Base-by-base conservation (phyloP, 805 yeast genomes). In the Candida easanensis region DNA sequence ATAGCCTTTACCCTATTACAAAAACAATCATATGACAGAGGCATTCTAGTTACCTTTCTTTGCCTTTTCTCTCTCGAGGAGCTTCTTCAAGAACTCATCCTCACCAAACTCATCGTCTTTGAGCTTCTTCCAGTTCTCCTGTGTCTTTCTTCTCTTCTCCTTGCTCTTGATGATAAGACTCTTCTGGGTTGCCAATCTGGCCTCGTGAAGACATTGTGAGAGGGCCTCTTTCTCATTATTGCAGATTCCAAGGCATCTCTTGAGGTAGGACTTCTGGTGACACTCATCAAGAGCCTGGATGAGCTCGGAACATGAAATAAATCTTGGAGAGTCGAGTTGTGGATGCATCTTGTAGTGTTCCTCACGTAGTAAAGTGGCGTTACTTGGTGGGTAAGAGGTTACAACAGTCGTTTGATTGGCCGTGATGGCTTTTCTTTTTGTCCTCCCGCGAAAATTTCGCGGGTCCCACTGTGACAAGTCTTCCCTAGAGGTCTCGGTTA, bases 221-320 rank as follows among this genome's bases (percentile, higher is more conserved):
- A 93, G 71, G 39, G 85, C 90, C 49, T 84, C 87, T 57, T 89
- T 89, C 55, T 84, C 82, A 41, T 81, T 80, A 64, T 88, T 88
- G 66, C 99, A 91, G 46, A 77, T 71, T 21, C 98, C 98, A 52
- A 88, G 69, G 7, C 86, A 81, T 60, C 85, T 79, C 51, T 77
- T 74, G 46, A 84, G 53, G 52, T 81, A 84, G 42, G 81, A 84
- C 42, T 73, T 73, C 45, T 79, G 74, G 57, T 90, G 97, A 61
- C 99, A 91, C 60, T 87, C 83, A 56, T 91, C 96, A 5, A 91
- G 74, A 0, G 95, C 97, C 48, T 83, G 82, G 62, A 93, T 88
- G 32, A 88, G 74, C 48, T 83, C 86, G 40, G 77, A 80, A 63
- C 99, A 91, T 16, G 84, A 66, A 43, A 62, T 62, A 52, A 74